phyloP scores from a whole-genome alignment of 2,329 filamentous ascomycete species.

The Stagonosporopsis rhizophila region DNA sequence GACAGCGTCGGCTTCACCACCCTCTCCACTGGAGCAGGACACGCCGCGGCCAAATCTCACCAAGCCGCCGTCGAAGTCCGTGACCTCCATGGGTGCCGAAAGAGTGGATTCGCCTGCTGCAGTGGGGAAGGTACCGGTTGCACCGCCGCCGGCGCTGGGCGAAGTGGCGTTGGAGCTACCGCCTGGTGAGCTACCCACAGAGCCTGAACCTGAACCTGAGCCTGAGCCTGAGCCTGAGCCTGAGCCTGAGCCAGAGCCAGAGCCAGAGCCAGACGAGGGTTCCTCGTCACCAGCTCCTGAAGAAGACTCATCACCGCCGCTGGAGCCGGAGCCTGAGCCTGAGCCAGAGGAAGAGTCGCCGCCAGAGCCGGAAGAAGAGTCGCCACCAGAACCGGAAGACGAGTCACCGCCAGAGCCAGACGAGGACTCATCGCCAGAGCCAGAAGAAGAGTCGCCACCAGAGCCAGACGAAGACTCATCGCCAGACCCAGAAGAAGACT shows the following conservation, averaged over 20 bases:
- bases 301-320: neutral
- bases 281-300: neutral
- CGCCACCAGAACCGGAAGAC: neutral
- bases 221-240: conserved; percentile 10
- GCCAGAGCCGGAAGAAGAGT: neutral
- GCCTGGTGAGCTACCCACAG: neutral
- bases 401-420: neutral
- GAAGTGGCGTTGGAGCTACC: conserved; percentile 11
- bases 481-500: neutral
- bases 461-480: neutral
- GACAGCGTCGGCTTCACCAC: conserved; percentile 57
- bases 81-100: conserved; percentile 26
- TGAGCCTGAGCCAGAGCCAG: conserved; percentile 3
- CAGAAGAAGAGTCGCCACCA: neutral
- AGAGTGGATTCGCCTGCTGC: conserved; percentile 33
- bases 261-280: conserved; percentile 6
- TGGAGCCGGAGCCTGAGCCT: conserved; percentile 2
- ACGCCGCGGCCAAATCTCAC: conserved; percentile 32
- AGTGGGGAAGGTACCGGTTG: conserved; percentile 28
- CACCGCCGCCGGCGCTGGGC: conserved; percentile 17
- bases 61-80: conserved; percentile 34
- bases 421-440: neutral
- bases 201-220: neutral
- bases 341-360: neutral
- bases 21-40: conserved; percentile 51